Conservation (phyloP, 176 grass and related monocot species). For the Elymus sibiricus region DNA sequence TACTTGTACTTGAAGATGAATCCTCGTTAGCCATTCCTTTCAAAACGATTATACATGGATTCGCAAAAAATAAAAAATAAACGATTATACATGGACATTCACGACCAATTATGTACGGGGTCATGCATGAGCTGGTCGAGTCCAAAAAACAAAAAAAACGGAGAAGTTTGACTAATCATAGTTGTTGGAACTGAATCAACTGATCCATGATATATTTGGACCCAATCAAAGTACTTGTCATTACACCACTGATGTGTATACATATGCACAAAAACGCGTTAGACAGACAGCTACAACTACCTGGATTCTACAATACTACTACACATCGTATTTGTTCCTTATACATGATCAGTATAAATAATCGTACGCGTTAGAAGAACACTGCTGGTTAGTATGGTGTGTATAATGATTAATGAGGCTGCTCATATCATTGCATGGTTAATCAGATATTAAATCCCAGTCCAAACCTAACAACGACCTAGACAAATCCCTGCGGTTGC, state of each 20-base stretch:
- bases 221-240: not conserved
- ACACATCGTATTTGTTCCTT: too few relatives aligned
- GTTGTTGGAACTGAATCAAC: not conserved
- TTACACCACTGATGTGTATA: not conserved
- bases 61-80: too few relatives aligned
- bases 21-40: not conserved
- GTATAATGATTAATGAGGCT: not conserved
- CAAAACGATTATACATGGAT: not conserved
- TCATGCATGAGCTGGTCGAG: not conserved
- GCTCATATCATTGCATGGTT: slow-evolving; percentile 9
- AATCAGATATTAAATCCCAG: slow-evolving; percentile 11
- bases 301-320: too few relatives aligned
- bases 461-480: not conserved
- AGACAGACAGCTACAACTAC: too few relatives aligned
- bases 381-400: too few relatives aligned
- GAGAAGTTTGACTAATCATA: not conserved
- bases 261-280: too few relatives aligned
- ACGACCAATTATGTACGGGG: not conserved
- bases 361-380: too few relatives aligned
- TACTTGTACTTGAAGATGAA: not conserved
- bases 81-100: not conserved
- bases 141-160: not conserved
- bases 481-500: slow-evolving; percentile 18
- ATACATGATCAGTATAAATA: too few relatives aligned
- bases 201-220: not conserved